phyloP scores from a whole-genome alignment of 257 asterid genomes.

The Nemophila menziesii region DNA sequence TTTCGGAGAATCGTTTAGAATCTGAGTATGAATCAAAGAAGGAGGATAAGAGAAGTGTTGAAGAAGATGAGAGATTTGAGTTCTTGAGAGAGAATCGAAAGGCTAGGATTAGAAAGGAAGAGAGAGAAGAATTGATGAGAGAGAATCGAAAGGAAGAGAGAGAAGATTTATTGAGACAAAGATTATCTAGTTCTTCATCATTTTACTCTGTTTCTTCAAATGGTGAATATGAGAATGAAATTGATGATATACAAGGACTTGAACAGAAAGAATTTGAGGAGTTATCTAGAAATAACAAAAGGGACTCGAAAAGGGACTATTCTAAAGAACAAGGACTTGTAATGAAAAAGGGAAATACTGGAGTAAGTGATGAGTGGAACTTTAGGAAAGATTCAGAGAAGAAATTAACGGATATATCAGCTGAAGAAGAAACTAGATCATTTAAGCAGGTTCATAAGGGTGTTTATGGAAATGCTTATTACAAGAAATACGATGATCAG shows the following conservation, averaged over 20 bases:
- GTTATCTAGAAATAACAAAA: conserved; percentile 16
- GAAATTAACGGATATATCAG: conserved; percentile 52
- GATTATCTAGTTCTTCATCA: conserved; percentile 70
- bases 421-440: conserved; percentile 34
- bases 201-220: conserved; percentile 61
- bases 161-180: conserved; percentile 39
- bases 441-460: conserved; percentile 29
- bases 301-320: conserved; percentile 25
- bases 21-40: conserved; percentile 24
- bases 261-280: conserved; percentile 27
- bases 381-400: conserved; percentile 85
- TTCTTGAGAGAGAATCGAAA: conserved; percentile 10
- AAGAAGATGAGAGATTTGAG: conserved; percentile 22
- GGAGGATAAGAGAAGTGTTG: conserved; percentile 27
- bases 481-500: conserved; percentile 29
- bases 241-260: conserved; percentile 39
- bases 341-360: conserved; percentile 25
- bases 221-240: conserved; percentile 41
- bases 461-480: conserved; percentile 24
- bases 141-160: conserved; percentile 34
- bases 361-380: conserved; percentile 30
- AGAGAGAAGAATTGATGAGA: conserved; percentile 7
- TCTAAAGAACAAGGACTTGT: conserved; percentile 27
- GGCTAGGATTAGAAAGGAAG: conserved; percentile 11
- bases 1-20: conserved; percentile 22